Base-by-base conservation (phyloP, 768 basidiomycete genomes). In the Calocybe indica region DNA sequence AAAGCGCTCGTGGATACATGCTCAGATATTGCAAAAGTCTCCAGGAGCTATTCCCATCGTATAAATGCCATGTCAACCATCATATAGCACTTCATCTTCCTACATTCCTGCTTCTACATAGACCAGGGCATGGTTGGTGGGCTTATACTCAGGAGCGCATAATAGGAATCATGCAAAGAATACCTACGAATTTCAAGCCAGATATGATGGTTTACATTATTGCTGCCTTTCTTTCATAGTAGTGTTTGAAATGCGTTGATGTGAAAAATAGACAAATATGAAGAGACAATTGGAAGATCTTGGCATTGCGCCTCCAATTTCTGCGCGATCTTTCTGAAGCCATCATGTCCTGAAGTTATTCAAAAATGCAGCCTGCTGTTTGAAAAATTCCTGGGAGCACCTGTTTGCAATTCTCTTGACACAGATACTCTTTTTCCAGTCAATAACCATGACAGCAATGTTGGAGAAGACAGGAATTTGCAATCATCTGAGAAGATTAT, bases 11-110 rank as follows among this genome's bases (percentile, higher is more conserved):
- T 13, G 3, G 37, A 2, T 55, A 64, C 28, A 69, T 72, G 44
- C 34, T 44, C 0, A 33, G 15, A 3, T 75, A 76, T 51, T 59
- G 75, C 1, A 30, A 31, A 0, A 55, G 52, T 1, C 22, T 74
- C 3, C 44, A 52, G 1, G 40, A 51, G 0, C 57, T 75, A 0
- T 76, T 59, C 48, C 63, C 62, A 0, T 55, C 57, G 8, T 48
- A 52, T 5, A 38, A 40, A 1, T 46, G 74, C 12, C 51, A 50
- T 1, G 63, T 68, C 0, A 69, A 71, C 37, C 71, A 75, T 6
- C 75, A 75, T 49, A 42, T 70, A 3, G 49, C 68, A 1, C 52
- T 77, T 12, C 74, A 76, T 53, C 52, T 72, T 15, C 51, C 52
- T 0, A 47, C 60, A 3, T 55, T 59, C 14, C 49, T 76, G 2